These are phyloP conservation scores for Erodium texanum DNA, from an alignment of 441 rosid genomes.

Conservation along the genomic window DNA sequence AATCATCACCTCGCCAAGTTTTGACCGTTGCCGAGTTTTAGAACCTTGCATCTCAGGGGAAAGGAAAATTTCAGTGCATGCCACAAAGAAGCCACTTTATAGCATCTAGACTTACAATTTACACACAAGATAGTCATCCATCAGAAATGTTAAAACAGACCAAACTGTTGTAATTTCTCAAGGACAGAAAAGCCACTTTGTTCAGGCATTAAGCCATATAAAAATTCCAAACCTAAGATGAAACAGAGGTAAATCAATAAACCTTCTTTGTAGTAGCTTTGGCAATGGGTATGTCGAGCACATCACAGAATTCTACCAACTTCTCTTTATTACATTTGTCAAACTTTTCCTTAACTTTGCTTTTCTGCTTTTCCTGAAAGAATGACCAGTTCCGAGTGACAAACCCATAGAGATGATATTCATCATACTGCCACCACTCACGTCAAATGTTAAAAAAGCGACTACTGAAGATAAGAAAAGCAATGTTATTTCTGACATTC, in stretches of 20 bases:
- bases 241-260: conserved; percentile 13
- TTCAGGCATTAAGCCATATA: background rate
- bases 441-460: background rate
- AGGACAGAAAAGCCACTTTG: background rate
- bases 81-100: background rate
- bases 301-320: conserved; percentile 68
- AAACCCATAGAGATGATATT: background rate
- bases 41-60: background rate
- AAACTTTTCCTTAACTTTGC: conserved; percentile 70
- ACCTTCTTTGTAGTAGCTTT: conserved; percentile 77
- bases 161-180: too few relatives aligned
- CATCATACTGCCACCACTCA: conserved; percentile 2
- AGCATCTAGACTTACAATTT: background rate
- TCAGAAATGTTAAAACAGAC: too few relatives aligned
- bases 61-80: background rate
- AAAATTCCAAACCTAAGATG: background rate
- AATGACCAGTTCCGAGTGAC: conserved; percentile 8
- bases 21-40: too few relatives aligned
- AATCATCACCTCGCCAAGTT: too few relatives aligned
- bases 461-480: background rate
- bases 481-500: background rate
- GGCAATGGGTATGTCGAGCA: conserved; percentile 58
- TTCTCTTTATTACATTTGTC: conserved; percentile 87
- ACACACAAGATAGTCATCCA: background rate
- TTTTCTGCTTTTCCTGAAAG: conserved; percentile 76